Evolutionary conservation across 1,284 basidiomycete species (phyloP).

Genomic region (Heliocybe sulcata): DNA sequence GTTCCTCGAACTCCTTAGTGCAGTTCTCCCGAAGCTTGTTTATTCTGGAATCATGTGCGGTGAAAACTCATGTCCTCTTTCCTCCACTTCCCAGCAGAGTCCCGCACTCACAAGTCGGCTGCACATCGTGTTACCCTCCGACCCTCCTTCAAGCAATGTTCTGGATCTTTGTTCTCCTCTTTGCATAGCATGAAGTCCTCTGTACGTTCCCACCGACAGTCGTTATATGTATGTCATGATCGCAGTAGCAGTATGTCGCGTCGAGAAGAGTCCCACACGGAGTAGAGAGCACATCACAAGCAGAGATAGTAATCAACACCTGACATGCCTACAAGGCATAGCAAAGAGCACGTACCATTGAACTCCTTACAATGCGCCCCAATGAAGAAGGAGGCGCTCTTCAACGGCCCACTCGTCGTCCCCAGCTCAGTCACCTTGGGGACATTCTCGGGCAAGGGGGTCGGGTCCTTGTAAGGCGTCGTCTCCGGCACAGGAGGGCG

Average conservation of each 20-base stretch:
- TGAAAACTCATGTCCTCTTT: background rate
- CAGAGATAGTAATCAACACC: background rate
- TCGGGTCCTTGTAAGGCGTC: slow-evolving; percentile 57
- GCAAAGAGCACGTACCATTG: slow-evolving; percentile 68
- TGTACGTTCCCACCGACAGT: slow-evolving; percentile 23
- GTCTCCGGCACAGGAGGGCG: slow-evolving; percentile 32
- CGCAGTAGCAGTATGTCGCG: background rate
- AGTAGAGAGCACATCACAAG: background rate
- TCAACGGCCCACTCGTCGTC: slow-evolving; percentile 88
- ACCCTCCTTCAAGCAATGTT: slow-evolving; percentile 93
- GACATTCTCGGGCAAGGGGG: slow-evolving; percentile 65
- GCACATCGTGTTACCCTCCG: slow-evolving; percentile 95
- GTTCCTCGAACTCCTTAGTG: slow-evolving; percentile 81
- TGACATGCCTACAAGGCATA: no score
- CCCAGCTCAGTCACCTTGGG: slow-evolving; percentile 92
- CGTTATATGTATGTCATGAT: background rate
- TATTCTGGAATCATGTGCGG: slow-evolving; percentile 47
- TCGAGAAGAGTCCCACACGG: background rate
- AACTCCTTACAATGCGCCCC: slow-evolving; percentile 94
- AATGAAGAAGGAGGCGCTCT: slow-evolving; percentile 97
- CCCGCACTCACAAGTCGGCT: slow-evolving; percentile 88
- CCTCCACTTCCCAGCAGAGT: no score
- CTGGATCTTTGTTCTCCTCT: slow-evolving; percentile 84
- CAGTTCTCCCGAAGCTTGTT: slow-evolving; percentile 93
- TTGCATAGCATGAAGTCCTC: slow-evolving; percentile 99